phyloP scores from a whole-genome alignment of 2,329 filamentous ascomycete genomes.

The Sporothrix luriei region DNA sequence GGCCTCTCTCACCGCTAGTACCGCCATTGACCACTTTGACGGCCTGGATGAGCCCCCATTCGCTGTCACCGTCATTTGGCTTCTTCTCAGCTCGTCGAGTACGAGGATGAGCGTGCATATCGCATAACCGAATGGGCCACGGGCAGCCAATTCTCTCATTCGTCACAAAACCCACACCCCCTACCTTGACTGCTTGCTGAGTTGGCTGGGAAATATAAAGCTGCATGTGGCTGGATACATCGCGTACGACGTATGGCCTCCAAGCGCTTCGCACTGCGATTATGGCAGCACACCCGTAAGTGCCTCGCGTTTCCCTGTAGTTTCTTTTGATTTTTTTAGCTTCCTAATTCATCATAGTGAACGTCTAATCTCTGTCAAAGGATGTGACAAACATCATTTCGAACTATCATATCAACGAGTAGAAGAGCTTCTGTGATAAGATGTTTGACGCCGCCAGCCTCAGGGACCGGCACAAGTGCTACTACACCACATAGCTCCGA shows the following conservation, averaged over 20 bases:
- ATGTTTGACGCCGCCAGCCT: neutral
- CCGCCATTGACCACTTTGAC: neutral
- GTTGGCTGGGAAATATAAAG: neutral
- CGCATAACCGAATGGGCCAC: neutral
- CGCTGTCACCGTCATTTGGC: neutral
- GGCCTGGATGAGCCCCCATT: neutral
- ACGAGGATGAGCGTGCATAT: constrained; percentile 8
- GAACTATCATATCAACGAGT: neutral
- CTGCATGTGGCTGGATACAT: constrained; percentile 2
- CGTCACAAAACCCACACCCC: neutral
- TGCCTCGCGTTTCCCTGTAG: neutral
- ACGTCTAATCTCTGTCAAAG: neutral
- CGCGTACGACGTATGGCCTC: neutral
- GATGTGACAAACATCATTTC: constrained; percentile 2
- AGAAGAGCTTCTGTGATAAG: neutral
- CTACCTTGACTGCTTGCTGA: neutral
- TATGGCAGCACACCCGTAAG: neutral
- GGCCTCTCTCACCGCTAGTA: neutral
- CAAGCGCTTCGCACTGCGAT: too few species aligned
- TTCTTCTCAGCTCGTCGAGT: constrained; percentile 8
- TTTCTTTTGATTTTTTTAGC: neutral
- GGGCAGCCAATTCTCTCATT: neutral
- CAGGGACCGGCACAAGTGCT: neutral
- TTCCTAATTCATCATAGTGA: neutral
- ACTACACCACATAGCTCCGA: neutral